Percentiles rank a stretch among this genome's conserved stretches.
Conservation (phyloP, 208 protist species). For the Tritrichomonas foetus region DNA sequence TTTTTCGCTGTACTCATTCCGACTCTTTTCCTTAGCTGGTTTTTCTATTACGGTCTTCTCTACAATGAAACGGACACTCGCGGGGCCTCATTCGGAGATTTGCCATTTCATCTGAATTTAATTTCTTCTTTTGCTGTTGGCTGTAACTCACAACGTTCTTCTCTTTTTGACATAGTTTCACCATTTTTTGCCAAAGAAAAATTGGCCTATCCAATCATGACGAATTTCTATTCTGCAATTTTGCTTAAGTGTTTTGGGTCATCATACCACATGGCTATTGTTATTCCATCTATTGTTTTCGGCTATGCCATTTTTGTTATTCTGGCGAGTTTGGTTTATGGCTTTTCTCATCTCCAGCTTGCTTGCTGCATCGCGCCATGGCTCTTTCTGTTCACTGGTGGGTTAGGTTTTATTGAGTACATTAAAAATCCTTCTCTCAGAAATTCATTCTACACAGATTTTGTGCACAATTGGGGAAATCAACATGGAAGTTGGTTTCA, state of each 20-base stretch:
- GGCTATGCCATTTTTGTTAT: neutral
- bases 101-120: slow-evolving; percentile 1
- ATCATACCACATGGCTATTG: neutral
- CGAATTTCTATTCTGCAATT: neutral
- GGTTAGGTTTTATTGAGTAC: neutral
- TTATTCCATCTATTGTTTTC: neutral
- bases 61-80: neutral
- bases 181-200: neutral
- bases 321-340: neutral
- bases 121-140: slow-evolving; percentile 25
- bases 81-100: neutral
- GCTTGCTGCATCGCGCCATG: neutral
- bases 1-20: neutral
- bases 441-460: neutral
- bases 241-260: neutral
- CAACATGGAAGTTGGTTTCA: neutral
- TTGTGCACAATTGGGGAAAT: neutral
- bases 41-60: neutral
- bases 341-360: neutral
- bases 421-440: neutral
- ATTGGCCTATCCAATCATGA: slow-evolving; percentile 18
- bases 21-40: neutral
- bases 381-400: neutral
- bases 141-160: neutral
- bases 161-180: neutral